Percentiles rank a stretch among this genome's conserved stretches.
Conservation (phyloP, 1,139 yeast species). For the Blastobotrys malaysiensis region DNA sequence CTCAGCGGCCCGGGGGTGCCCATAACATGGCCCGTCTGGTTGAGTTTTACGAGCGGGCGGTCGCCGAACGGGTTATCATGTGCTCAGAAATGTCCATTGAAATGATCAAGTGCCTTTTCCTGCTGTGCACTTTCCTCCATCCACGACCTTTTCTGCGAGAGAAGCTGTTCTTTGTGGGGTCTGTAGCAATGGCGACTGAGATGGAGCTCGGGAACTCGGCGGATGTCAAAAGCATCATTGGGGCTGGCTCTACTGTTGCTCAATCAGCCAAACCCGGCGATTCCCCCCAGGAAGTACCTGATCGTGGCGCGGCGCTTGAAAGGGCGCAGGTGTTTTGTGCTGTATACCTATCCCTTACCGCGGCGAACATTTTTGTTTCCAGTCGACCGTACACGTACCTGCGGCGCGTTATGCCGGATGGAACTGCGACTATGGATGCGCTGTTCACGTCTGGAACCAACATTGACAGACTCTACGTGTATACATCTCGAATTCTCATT, state of each 20-base stretch:
- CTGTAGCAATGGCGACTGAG: background rate
- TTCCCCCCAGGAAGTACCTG: background rate
- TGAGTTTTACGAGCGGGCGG: slow-evolving; percentile 41
- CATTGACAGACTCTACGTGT: background rate
- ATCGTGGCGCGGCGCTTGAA: background rate
- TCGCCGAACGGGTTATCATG: slow-evolving; percentile 43
- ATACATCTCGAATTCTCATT: background rate
- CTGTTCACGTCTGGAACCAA: background rate
- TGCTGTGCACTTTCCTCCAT: slow-evolving; percentile 5
- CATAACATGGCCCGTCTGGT: background rate
- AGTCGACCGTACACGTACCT: background rate
- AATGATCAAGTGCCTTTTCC: slow-evolving; percentile 9
- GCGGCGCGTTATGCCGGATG: background rate
- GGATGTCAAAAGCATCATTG: slow-evolving; percentile 33
- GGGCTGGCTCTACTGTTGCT: no score
- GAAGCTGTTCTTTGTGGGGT: background rate
- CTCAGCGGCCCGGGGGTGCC: background rate
- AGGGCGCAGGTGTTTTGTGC: background rate
- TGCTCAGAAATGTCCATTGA: slow-evolving; percentile 42
- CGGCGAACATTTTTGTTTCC: background rate
- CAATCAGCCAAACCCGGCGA: no score
- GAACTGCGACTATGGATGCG: background rate
- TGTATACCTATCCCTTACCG: background rate
- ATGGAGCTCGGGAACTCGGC: slow-evolving; percentile 33
- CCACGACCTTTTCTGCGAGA: slow-evolving; percentile 2